Percentiles rank a stretch among this genome's conserved stretches.
These are phyloP conservation scores for Boletellus ananiceps DNA, from an alignment of 768 basidiomycete genomes.

Conservation along the genomic window DNA sequence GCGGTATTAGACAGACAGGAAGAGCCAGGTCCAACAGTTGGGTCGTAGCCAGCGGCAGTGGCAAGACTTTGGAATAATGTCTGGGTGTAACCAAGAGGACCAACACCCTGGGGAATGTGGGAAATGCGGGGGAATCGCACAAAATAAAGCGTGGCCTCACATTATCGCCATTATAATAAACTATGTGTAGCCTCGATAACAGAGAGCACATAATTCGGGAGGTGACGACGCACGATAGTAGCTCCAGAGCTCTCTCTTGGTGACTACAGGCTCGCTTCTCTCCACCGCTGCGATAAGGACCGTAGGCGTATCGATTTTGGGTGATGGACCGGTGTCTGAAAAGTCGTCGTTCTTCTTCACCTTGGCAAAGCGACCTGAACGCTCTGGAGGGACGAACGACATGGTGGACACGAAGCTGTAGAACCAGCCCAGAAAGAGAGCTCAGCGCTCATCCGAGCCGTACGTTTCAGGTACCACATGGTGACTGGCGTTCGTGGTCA, in stretches of 20 bases:
- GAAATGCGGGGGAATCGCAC: neutral
- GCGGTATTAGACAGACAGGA: conserved; percentile 54
- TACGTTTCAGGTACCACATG: neutral
- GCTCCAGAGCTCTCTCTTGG: conserved; percentile 70
- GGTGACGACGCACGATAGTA: conserved; percentile 52
- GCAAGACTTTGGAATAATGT: conserved; percentile 73
- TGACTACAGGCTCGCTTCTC: conserved; percentile 64
- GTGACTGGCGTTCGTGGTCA: too few relatives aligned
- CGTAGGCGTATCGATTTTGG: conserved; percentile 12
- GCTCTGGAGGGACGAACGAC: conserved; percentile 9
- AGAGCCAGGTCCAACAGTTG: conserved; percentile 62
- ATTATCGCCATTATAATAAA: conserved; percentile 81
- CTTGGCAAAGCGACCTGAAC: neutral
- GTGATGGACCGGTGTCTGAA: neutral
- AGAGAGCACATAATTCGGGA: neutral
- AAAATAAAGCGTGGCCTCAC: conserved; percentile 32
- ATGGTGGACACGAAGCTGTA: conserved; percentile 4
- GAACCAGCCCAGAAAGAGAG: neutral
- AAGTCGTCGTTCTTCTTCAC: conserved; percentile 2
- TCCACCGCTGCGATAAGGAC: conserved; percentile 38
- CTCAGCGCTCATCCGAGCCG: neutral
- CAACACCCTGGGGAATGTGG: conserved; percentile 49
- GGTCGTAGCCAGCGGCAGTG: conserved; percentile 70
- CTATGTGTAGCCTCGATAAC: conserved; percentile 31
- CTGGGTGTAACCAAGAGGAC: conserved; percentile 63